These are phyloP conservation scores for Colletotrichum lindemuthianum DNA, from an alignment of 2,329 filamentous ascomycete species.

Conservation along the genomic window DNA sequence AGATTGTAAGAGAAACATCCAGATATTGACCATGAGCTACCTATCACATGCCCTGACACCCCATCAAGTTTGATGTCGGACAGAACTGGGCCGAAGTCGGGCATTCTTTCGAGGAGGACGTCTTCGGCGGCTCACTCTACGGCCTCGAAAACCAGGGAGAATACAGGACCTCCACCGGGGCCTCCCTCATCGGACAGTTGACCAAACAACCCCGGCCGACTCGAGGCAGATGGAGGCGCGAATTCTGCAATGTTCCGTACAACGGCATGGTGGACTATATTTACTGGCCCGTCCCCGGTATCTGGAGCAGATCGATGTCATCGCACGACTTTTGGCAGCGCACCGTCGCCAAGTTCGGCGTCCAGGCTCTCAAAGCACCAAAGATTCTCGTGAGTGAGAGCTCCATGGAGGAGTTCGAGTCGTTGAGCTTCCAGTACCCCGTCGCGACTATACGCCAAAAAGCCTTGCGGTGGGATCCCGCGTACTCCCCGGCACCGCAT, in stretches of 20 bases:
- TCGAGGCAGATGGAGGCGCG: neutral
- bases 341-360: constrained; percentile 10
- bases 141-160: neutral
- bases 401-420: no score
- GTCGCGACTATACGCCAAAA: neutral
- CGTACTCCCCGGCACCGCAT: neutral
- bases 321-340: constrained; percentile 22
- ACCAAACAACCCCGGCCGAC: neutral
- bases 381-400: neutral
- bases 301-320: constrained; percentile 3
- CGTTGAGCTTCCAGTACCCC: neutral
- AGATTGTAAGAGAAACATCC: neutral
- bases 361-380: constrained; percentile 5
- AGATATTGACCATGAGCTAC: no score
- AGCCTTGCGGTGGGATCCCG: neutral
- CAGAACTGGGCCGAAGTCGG: neutral
- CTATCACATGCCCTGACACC: neutral
- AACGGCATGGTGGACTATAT: neutral
- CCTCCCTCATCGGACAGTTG: neutral
- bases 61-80: neutral
- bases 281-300: neutral
- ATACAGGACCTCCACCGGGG: neutral
- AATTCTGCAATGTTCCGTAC: no score
- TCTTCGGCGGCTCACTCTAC: neutral
- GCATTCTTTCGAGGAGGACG: constrained; percentile 3